Base-by-base conservation (phyloP, 257 asterid genomes). In the Schizonepeta tenuifolia region DNA sequence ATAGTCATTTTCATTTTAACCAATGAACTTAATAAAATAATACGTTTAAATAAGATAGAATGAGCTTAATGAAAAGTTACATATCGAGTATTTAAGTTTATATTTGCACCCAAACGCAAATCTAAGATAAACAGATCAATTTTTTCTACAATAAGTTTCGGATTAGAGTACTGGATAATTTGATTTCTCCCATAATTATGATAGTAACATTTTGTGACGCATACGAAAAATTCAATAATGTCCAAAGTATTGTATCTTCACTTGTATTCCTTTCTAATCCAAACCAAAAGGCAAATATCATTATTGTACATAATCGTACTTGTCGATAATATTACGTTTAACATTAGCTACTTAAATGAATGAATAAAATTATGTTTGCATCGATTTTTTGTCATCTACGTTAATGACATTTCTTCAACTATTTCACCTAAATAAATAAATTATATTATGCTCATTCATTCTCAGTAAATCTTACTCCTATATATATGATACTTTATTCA, bases 381-480 rank as follows among this genome's bases (percentile, higher is more conserved):
- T 56, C 62, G 13, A 24, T 4, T 5, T 22, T 4, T 5, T 22
- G 17, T 24, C 35, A 11, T 61, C 53, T 14, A 28, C 46, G 35
- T n/a, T 6, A 62, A 20, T 28, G 21, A 11, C 24, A 49, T 49
- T 71, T 59, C 41, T 71, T 59, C 58, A 71, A 44, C 59, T 43
- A 47, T 58, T 71, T 59, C 50, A 58, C 60, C 69, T 31, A 71
- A 28, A 12, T 51, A 71, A 28, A 12, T 51, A 44, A 43, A 31
- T 71, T 71, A 20, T 28, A 33, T 10, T 11, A n/a, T n/a, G n/a
- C n/a, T n/a, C n/a, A n/a, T n/a, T n/a, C n/a, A n/a, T n/a, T n/a
- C n/a, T n/a, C n/a, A n/a, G n/a, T n/a, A n/a, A n/a, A n/a, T n/a
- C n/a, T n/a, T n/a, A n/a, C n/a, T n/a, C n/a, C n/a, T n/a, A n/a